A percentile compares a stretch with the other conserved stretches of the same genome.
These are phyloP conservation scores for Brachypodium distachyon DNA, from an alignment of 202 grass and related monocot species.

Conservation along the genomic window DNA sequence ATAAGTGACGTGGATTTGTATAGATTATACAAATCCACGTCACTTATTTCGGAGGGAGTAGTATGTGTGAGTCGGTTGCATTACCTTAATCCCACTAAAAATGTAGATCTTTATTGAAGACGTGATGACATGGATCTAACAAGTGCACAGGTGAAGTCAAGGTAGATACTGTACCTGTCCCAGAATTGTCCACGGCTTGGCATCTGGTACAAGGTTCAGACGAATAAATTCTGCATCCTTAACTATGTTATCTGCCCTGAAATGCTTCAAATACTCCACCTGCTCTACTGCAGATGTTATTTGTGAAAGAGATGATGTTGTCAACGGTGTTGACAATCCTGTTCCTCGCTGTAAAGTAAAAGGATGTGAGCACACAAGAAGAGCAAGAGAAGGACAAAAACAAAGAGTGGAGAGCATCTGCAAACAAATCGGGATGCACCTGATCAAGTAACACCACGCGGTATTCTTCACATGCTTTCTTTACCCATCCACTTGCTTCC, in stretches of 20 bases:
- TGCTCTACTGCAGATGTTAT: constrained; percentile 48
- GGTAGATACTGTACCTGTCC: constrained; percentile 60
- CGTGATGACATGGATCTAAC: background rate
- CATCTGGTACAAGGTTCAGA: constrained; percentile 48
- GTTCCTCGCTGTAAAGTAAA: constrained; percentile 63
- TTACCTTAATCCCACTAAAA: background rate
- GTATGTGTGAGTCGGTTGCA: background rate
- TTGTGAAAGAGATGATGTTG: constrained; percentile 85
- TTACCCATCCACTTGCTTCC: constrained; percentile 82
- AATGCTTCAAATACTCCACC: constrained; percentile 79
- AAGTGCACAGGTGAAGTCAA: background rate
- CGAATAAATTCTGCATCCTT: constrained; percentile 89
- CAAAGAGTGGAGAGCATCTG: background rate
- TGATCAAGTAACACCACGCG: constrained; percentile 81
- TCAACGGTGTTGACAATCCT: constrained; percentile 79
- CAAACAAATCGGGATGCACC: constrained; percentile 10
- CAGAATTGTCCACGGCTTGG: constrained; percentile 82
- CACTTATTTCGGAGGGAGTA: too few relatives aligned
- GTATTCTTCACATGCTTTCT: constrained; percentile 81
- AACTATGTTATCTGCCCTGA: constrained; percentile 92
- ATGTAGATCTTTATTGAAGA: background rate
- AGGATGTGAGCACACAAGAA: background rate
- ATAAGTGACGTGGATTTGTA: too few relatives aligned
- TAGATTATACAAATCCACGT: too few relatives aligned
- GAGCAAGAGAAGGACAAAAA: background rate